phyloP scores from a whole-genome alignment of 495 filamentous ascomycete species.

The Melanomma pulvis-pyrius region DNA sequence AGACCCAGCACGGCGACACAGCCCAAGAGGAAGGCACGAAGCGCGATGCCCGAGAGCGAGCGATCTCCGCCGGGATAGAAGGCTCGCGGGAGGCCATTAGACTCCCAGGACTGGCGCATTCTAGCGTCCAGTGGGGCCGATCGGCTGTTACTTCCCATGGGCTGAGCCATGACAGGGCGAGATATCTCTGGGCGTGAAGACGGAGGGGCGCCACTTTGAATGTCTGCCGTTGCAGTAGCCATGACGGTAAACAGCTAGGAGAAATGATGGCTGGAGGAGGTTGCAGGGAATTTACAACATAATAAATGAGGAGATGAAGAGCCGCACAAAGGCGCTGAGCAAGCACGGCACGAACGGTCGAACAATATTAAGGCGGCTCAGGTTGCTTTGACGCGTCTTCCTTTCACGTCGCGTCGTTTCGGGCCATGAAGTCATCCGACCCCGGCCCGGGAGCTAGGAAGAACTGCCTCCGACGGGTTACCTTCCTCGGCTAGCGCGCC shows the following conservation, averaged over 20 bases:
- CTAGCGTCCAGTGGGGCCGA: slow-evolving; percentile 30
- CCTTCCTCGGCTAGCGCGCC: neutral
- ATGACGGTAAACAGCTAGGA: slow-evolving; percentile 1
- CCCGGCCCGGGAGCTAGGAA: neutral
- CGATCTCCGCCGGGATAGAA: slow-evolving; percentile 38
- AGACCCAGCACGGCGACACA: slow-evolving; percentile 50
- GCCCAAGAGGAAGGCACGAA: slow-evolving; percentile 68
- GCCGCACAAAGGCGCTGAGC: neutral
- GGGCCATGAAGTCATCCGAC: neutral
- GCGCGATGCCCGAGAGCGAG: slow-evolving; percentile 77
- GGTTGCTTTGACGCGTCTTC: slow-evolving; percentile 1
- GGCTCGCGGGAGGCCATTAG: slow-evolving; percentile 15
- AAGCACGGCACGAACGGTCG: neutral
- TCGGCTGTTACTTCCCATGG: slow-evolving; percentile 22
- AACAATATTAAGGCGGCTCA: slow-evolving; percentile 25
- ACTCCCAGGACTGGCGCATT: slow-evolving; percentile 20
- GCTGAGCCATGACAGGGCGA: slow-evolving; percentile 31
- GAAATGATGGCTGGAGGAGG: neutral
- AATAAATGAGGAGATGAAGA: neutral
- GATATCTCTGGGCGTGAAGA: slow-evolving; percentile 34
- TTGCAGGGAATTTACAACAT: slow-evolving; percentile 4
- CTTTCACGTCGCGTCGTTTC: slow-evolving; percentile 3
- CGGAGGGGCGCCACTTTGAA: slow-evolving; percentile 8
- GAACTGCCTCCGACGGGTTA: neutral
- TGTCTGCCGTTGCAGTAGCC: slow-evolving; percentile 9